Conservation (phyloP, 352 stramenopile genomes). For the Thalassiosira ordinaria region DNA sequence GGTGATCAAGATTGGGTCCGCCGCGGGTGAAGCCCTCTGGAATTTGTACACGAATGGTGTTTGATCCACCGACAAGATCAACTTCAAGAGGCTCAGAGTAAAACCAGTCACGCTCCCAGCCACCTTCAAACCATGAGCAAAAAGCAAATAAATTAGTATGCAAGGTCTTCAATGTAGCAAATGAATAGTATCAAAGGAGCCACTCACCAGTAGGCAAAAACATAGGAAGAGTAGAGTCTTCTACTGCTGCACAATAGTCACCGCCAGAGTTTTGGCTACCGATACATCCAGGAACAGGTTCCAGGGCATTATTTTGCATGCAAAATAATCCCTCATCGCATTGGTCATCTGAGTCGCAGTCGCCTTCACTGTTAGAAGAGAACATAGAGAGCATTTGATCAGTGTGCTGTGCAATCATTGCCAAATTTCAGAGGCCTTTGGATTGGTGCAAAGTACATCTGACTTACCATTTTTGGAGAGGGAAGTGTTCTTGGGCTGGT, state of each 20-base stretch:
- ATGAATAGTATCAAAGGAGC: no score
- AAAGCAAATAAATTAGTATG: no score
- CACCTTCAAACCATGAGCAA: no score
- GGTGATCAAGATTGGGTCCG: conserved; percentile 59
- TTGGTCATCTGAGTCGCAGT: conserved; percentile 58
- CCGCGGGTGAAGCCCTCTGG: conserved; percentile 24
- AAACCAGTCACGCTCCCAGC: conserved; percentile 41
- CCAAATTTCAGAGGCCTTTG: no score
- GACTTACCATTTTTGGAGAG: conserved; percentile 40
- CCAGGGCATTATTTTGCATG: conserved; percentile 41
- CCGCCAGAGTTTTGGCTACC: neutral
- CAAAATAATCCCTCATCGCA: conserved; percentile 58
- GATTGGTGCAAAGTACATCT: no score
- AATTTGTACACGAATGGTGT: conserved; percentile 43
- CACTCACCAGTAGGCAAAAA: conserved; percentile 46
- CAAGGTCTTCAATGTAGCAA: no score
- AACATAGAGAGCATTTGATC: neutral
- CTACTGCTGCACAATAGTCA: conserved; percentile 41
- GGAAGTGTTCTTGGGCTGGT: conserved; percentile 4
- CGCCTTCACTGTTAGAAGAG: no score
- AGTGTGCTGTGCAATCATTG: neutral
- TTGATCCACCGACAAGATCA: conserved; percentile 28
- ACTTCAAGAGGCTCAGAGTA: conserved; percentile 36
- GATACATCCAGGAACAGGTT: conserved; percentile 53
- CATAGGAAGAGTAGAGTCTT: conserved; percentile 16